These are phyloP conservation scores for Mycena metata DNA, from an alignment of 768 basidiomycete species.

Conservation along the genomic window DNA sequence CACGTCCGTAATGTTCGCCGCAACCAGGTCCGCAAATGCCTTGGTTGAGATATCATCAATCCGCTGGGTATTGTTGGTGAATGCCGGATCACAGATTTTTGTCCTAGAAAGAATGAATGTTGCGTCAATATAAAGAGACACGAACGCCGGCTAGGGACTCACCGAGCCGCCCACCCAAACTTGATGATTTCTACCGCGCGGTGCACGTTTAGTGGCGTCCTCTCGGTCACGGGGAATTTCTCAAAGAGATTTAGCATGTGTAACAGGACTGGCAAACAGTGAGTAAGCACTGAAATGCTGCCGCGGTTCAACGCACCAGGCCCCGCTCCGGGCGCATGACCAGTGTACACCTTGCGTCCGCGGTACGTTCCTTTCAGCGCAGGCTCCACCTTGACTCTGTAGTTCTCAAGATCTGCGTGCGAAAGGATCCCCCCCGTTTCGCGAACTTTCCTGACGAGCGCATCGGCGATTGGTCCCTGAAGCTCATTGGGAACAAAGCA, in stretches of 20 bases:
- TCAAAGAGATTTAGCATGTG: slow-evolving; percentile 95
- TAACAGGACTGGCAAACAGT: slow-evolving; percentile 67
- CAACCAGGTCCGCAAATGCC: slow-evolving; percentile 71
- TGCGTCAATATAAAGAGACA: neutral
- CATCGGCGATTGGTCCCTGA: slow-evolving; percentile 86
- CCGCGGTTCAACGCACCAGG: slow-evolving; percentile 59
- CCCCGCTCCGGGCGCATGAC: slow-evolving; percentile 88
- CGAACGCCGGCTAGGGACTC: slow-evolving; percentile 15
- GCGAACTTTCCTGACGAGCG: slow-evolving; percentile 78
- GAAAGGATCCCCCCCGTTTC: slow-evolving; percentile 86
- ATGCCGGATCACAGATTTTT: slow-evolving; percentile 84
- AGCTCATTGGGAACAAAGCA: slow-evolving; percentile 31
- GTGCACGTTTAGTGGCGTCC: slow-evolving; percentile 79
- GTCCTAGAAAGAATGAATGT: slow-evolving; percentile 64
- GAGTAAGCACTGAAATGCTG: neutral
- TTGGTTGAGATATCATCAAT: slow-evolving; percentile 80
- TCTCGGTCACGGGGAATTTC: slow-evolving; percentile 68
- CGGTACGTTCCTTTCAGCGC: slow-evolving; percentile 86
- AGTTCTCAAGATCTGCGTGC: slow-evolving; percentile 78
- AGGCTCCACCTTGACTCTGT: slow-evolving; percentile 74
- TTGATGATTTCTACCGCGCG: slow-evolving; percentile 89
- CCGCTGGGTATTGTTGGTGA: slow-evolving; percentile 64
- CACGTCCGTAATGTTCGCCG: slow-evolving; percentile 87
- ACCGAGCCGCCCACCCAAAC: slow-evolving; percentile 71
- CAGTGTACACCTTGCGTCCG: slow-evolving; percentile 85